Conservation (phyloP, 2,329 filamentous ascomycete species). For the Ophiocordyceps camponoti-rufipedis region DNA sequence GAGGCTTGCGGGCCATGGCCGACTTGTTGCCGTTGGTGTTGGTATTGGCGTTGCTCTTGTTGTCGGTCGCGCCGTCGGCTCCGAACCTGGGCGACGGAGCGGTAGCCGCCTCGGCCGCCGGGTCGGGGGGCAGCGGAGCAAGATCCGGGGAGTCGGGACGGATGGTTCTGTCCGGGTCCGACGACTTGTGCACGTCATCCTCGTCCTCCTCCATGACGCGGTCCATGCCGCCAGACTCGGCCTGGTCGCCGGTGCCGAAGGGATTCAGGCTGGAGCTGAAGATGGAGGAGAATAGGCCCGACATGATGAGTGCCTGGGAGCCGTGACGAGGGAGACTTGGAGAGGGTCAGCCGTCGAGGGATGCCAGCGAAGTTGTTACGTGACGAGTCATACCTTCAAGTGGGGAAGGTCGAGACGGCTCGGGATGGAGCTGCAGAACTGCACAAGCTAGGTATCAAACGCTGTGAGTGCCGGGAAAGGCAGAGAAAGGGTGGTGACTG, state of each 20-base stretch:
- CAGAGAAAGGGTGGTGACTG: neutral
- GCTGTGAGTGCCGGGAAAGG: neutral
- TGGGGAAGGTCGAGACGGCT: neutral
- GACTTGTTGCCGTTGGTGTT: constrained; percentile 9
- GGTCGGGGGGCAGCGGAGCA: neutral
- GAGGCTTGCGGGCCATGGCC: constrained; percentile 26
- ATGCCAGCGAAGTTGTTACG: neutral
- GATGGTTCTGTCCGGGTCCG: neutral
- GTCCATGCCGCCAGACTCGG: neutral
- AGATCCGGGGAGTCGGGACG: neutral
- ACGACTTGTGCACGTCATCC: neutral
- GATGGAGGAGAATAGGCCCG: neutral
- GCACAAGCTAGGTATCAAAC: neutral
- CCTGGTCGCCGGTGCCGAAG: neutral
- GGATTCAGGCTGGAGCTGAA: neutral
- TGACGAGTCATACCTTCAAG: neutral
- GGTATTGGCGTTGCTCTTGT: constrained; percentile 1
- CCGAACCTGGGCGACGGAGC: constrained; percentile 33
- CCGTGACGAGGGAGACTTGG: neutral
- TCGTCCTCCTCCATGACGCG: neutral
- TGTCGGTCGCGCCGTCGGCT: constrained; percentile 27
- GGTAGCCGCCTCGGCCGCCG: neutral
- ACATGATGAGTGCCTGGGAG: neutral
- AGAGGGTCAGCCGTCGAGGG: neutral
- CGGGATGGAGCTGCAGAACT: too few relatives aligned